Evolutionary conservation across 2,329 filamentous ascomycete genomes (phyloP), one percentile per base, ranked within the genome.

Genomic region (Aspergillus clavatus): DNA sequence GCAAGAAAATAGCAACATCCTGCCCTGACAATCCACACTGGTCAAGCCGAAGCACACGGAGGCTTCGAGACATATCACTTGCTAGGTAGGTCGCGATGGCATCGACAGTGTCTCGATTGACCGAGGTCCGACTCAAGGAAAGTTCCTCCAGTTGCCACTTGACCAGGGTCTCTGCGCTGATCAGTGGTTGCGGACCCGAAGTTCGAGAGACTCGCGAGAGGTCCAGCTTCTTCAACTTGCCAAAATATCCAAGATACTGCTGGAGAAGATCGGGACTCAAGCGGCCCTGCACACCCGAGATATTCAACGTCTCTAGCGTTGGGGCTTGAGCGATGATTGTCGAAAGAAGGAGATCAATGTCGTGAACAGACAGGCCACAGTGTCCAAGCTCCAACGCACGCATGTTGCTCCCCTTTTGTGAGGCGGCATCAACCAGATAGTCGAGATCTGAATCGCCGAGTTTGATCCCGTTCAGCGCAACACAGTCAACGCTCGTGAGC

Each of bases 401-500:
- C 42, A 87, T 72, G 56, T 83, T 80, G 45, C 82, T 84, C 21
- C 72, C 72, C 52, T 77, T 74, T 48, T 85, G 81, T 1, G 83
- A 82, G 7, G 83, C 80, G n/a, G 83, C 82, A 52, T 82, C 82
- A 36, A 86, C 80, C 37, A 84, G 57, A 55, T 72, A 75, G 51
- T 87, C 84, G 42, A 87, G 68, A 63, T 87, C 84, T 0, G 81
- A 80, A 43, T 87, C 84, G 31, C 81, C 82, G n/a, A 87, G 74
- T 48, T 79, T 76, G 49, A 87, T 83, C 10, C 82, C 82, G 48
- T 81, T 86, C 47, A 87, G 66, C 18, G 79, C 74, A 42, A 87
- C 77, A 83, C 84, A 87, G 59, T 85, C 81, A 14, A 87, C 79
- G 55, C 82, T 84, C 0, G 84, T 87, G 19, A 82, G 73, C 54